phyloP scores from a whole-genome alignment of 192 early-diverging fungal genomes.

The Entophlyctis helioformis region DNA sequence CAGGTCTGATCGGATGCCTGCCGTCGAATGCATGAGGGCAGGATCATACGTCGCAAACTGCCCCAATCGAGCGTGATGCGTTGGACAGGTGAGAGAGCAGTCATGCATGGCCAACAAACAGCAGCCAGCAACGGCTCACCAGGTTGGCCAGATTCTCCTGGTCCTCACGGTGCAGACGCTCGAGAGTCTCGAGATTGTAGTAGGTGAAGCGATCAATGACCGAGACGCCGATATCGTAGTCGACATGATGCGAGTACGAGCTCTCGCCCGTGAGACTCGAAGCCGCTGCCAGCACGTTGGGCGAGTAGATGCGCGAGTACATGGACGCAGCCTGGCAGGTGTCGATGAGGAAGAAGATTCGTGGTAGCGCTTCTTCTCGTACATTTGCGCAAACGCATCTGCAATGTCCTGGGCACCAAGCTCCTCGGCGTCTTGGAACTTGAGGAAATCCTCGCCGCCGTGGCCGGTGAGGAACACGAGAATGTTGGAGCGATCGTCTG shows the following conservation, averaged over 20 bases:
- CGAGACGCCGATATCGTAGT: constrained; percentile 88
- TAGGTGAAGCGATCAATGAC: constrained; percentile 98
- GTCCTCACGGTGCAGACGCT: constrained; percentile 69
- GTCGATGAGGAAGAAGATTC: constrained; percentile 99
- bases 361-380: constrained; percentile 90
- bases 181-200: constrained; percentile 87
- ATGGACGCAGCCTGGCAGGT: constrained; percentile 98
- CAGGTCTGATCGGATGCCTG: constrained; percentile 75
- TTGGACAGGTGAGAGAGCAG: no score
- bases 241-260: constrained; percentile 87
- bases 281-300: constrained; percentile 86
- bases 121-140: constrained; percentile 23
- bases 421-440: constrained; percentile 98
- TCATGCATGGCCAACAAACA: no score
- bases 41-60: constrained; percentile 77
- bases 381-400: constrained; percentile 96
- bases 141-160: constrained; percentile 60
- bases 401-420: constrained; percentile 91
- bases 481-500: constrained; percentile 93
- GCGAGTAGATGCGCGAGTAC: constrained; percentile 85
- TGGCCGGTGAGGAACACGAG: constrained; percentile 98
- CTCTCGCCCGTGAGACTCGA: constrained; percentile 76
- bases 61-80: no score
- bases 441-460: constrained; percentile 96
- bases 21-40: constrained; percentile 61